Evolutionary conservation across 805 yeast genomes (phyloP).

Genomic region (Tetrapisispora fleetii): DNA sequence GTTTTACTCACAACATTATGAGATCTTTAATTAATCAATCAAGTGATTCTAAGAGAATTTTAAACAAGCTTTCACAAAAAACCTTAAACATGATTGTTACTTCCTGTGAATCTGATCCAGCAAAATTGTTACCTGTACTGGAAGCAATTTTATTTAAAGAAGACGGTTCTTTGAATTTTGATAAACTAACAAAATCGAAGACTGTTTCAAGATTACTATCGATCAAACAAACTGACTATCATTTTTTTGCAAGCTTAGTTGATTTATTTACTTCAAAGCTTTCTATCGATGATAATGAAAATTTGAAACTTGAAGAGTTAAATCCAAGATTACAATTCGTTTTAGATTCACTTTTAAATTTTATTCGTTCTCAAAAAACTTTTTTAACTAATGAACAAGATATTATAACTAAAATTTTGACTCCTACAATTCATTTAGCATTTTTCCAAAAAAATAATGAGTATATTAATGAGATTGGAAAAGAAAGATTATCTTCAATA

Average conservation of each 20-base stretch:
- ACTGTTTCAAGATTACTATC: slow-evolving; percentile 40
- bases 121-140: slow-evolving; percentile 27
- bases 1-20: slow-evolving; percentile 57
- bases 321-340: slow-evolving; percentile 35
- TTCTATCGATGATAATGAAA: slow-evolving; percentile 4
- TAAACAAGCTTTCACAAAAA: slow-evolving; percentile 56
- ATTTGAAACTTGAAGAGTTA: slow-evolving; percentile 8
- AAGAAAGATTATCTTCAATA: slow-evolving; percentile 59
- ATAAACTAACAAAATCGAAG: slow-evolving; percentile 64
- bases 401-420: slow-evolving; percentile 26
- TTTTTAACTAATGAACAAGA: slow-evolving; percentile 12
- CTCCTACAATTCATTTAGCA: slow-evolving; percentile 24
- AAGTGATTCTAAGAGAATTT: slow-evolving; percentile 50
- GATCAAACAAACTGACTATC: slow-evolving; percentile 6
- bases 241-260: slow-evolving; percentile 20
- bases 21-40: slow-evolving; percentile 71
- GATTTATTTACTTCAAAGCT: slow-evolving; percentile 7
- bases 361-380: slow-evolving; percentile 39
- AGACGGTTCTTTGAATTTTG: slow-evolving; percentile 61
- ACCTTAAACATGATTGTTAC: slow-evolving; percentile 37
- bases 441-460: slow-evolving; percentile 22
- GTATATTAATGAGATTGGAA: slow-evolving; percentile 29
- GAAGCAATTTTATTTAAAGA: slow-evolving; percentile 32
- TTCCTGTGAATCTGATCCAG: slow-evolving; percentile 30
- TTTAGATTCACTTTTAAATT: slow-evolving; percentile 45